These are phyloP conservation scores for Suillus clintonianus DNA, from an alignment of 768 basidiomycete species.

Conservation along the genomic window DNA sequence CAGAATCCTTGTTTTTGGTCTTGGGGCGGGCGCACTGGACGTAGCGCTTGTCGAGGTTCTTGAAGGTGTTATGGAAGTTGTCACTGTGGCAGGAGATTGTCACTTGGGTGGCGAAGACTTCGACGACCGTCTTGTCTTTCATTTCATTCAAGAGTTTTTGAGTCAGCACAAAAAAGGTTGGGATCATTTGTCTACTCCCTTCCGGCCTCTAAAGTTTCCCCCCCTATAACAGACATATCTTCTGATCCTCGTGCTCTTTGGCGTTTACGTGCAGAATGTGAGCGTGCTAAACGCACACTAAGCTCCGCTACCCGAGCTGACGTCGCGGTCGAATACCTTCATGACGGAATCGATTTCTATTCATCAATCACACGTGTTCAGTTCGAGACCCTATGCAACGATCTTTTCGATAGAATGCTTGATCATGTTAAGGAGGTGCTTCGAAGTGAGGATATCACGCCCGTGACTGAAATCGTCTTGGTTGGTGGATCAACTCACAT, in stretches of 20 bases:
- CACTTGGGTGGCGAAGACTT: too few relatives aligned
- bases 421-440: conserved; percentile 98
- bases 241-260: conserved; percentile 92
- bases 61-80: too few relatives aligned
- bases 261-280: conserved; percentile 96
- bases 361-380: conserved; percentile 96
- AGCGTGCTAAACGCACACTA: conserved; percentile 97
- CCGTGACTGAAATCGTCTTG: conserved; percentile 95
- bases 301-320: conserved; percentile 95
- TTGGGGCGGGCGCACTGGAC: too few relatives aligned
- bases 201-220: background rate
- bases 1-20: too few relatives aligned
- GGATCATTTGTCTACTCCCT: background rate
- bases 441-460: conserved; percentile 93
- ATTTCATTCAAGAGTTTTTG: conserved; percentile 46
- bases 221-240: conserved; percentile 62
- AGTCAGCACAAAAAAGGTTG: background rate
- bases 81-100: too few relatives aligned
- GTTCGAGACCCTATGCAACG: conserved; percentile 94
- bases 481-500: conserved; percentile 99
- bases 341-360: conserved; percentile 97
- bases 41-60: too few relatives aligned
- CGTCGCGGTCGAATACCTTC: conserved; percentile 97
- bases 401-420: conserved; percentile 90
- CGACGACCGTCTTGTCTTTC: too few relatives aligned